Percentiles rank a stretch among this genome's conserved stretches.
phyloP scores from a whole-genome alignment of 2,329 filamentous ascomycete species.

The Neospermospora avenae region DNA sequence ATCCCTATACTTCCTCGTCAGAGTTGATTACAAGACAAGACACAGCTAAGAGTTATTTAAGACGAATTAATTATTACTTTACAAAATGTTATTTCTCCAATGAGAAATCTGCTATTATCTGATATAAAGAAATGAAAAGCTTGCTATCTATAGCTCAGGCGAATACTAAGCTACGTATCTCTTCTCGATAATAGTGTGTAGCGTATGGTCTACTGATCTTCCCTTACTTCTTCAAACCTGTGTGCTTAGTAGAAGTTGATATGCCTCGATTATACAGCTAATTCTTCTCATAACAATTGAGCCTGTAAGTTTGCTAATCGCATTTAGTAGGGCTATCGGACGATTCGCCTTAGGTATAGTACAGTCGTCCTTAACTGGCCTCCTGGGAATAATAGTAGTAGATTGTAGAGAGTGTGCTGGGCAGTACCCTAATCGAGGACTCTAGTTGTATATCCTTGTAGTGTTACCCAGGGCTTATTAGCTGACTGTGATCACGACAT shows the following conservation, averaged over 20 bases:
- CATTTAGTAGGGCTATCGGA: slow-evolving; percentile 16
- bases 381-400: slow-evolving; percentile 16
- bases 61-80: too few relatives aligned
- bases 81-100: too few relatives aligned
- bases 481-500: too few relatives aligned
- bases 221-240: slow-evolving; percentile 33
- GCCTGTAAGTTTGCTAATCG: slow-evolving; percentile 12
- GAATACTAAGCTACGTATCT: slow-evolving; percentile 28
- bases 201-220: slow-evolving; percentile 29
- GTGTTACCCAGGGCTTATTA: too few relatives aligned
- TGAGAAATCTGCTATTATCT: too few relatives aligned
- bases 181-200: slow-evolving; percentile 32
- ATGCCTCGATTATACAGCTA: slow-evolving; percentile 1
- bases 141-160: slow-evolving; percentile 23
- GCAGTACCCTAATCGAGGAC: slow-evolving; percentile 16
- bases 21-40: too few relatives aligned
- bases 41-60: too few relatives aligned
- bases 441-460: slow-evolving; percentile 17
- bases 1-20: too few relatives aligned
- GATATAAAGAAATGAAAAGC: too few relatives aligned
- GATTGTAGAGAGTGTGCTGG: slow-evolving; percentile 15
- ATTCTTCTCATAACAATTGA: slow-evolving; percentile 8
- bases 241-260: slow-evolving; percentile 22
- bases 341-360: slow-evolving; percentile 4
- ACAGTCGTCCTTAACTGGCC: slow-evolving; percentile 18